Evolutionary conservation across 2,329 filamentous ascomycete genomes (phyloP).

Genomic region (Parafenestella ontariensis): DNA sequence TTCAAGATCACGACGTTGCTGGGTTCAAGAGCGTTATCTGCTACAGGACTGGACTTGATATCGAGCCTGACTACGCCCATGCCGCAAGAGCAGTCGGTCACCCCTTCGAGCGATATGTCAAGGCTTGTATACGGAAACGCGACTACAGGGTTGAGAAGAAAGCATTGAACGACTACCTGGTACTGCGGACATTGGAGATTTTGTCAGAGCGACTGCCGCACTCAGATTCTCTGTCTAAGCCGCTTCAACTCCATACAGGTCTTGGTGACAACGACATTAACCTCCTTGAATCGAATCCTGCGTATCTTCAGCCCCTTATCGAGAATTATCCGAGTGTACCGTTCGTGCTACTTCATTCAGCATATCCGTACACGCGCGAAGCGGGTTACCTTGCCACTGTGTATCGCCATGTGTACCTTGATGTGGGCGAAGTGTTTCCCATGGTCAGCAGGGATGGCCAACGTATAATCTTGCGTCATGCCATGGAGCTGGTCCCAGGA

Average conservation of each 20-base stretch:
- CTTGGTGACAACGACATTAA: conserved; percentile 81
- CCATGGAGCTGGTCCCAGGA: conserved; percentile 76
- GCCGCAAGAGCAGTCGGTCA: conserved; percentile 42
- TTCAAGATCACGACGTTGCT: conserved; percentile 72
- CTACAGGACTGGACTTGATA: conserved; percentile 76
- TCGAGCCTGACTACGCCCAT: conserved; percentile 54
- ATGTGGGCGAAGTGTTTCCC: conserved; percentile 84
- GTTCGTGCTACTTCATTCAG: conserved; percentile 79
- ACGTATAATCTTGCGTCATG: conserved; percentile 71
- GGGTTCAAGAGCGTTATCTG: conserved; percentile 86
- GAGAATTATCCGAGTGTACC: conserved; percentile 71
- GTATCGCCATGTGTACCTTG: conserved; percentile 81
- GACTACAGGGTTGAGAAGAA: conserved; percentile 66
- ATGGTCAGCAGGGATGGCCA: conserved; percentile 79
- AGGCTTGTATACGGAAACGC: conserved; percentile 46
- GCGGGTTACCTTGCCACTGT: conserved; percentile 78
- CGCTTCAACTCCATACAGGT: conserved; percentile 84
- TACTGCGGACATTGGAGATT: conserved; percentile 68
- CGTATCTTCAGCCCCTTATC: conserved; percentile 77
- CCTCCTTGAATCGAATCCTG: conserved; percentile 73
- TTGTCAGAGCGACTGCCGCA: conserved; percentile 54
- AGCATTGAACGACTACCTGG: conserved; percentile 72
- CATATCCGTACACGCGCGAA: conserved; percentile 82
- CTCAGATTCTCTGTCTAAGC: conserved; percentile 63
- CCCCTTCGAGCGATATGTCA: conserved; percentile 53